Evolutionary conservation across 306 rosid species (phyloP).

Genomic region (Nissolia schottii): DNA sequence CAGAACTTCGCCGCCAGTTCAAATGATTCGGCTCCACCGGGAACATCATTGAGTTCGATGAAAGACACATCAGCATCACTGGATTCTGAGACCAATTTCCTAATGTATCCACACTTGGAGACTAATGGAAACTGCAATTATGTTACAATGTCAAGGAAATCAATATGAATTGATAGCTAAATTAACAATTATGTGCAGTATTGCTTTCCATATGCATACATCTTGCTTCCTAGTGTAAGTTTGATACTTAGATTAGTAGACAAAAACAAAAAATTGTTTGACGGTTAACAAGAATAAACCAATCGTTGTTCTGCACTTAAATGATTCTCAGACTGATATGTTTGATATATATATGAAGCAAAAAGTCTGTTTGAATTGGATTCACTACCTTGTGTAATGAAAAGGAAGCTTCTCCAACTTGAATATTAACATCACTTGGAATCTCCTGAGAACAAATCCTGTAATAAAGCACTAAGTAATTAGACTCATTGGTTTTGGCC

Average conservation of each 20-base stretch:
- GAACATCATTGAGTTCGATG: constrained; percentile 58
- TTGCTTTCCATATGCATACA: neutral
- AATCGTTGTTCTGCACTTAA: neutral
- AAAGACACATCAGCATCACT: constrained; percentile 50
- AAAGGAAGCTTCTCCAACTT: constrained; percentile 74
- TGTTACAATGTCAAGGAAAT: neutral
- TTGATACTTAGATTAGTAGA: neutral
- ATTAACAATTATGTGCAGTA: neutral
- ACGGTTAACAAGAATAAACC: neutral
- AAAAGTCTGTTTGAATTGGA: constrained; percentile 1
- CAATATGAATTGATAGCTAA: neutral
- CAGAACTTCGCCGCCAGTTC: constrained; percentile 95
- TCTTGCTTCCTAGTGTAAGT: constrained; percentile 16
- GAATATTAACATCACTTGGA: constrained; percentile 81
- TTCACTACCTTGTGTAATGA: constrained; percentile 78
- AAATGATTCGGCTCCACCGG: constrained; percentile 92
- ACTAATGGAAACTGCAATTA: constrained; percentile 80
- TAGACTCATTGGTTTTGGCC: constrained; percentile 7
- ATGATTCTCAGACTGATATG: neutral
- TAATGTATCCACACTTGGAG: constrained; percentile 75
- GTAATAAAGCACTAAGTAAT: constrained; percentile 29
- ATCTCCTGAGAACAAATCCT: constrained; percentile 98
- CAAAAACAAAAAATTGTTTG: neutral
- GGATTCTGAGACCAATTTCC: constrained; percentile 79
- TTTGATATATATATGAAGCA: constrained; percentile 1